Evolutionary conservation across 2,329 filamentous ascomycete species (phyloP).

Genomic region (Talaromyces pinophilus): DNA sequence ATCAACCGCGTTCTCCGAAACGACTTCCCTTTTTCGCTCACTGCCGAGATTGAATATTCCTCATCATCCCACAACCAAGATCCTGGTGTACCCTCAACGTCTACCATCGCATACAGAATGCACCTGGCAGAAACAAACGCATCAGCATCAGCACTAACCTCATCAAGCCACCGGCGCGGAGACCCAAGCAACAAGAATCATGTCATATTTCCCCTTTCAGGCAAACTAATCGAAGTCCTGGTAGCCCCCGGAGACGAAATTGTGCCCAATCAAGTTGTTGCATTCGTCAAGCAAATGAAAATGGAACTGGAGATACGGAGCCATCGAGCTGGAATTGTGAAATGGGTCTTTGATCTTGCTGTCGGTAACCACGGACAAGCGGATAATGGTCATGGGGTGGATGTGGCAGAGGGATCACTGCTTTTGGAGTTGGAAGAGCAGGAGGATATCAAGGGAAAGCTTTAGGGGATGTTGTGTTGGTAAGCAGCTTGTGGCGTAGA

Average conservation of each 20-base stretch:
- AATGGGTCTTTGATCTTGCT: neutral
- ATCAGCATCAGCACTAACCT: neutral
- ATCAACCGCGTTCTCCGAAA: neutral
- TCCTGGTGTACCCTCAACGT: neutral
- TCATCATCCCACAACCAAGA: neutral
- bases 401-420: neutral
- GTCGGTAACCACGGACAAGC: neutral
- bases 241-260: neutral
- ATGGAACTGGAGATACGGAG: neutral
- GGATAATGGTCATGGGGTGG: neutral
- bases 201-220: neutral
- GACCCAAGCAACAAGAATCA: neutral
- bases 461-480: neutral
- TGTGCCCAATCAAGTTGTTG: neutral
- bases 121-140: neutral
- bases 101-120: neutral
- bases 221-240: neutral
- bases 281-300: conserved; percentile 1
- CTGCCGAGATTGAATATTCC: neutral
- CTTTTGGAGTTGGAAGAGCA: neutral
- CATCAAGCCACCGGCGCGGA: neutral
- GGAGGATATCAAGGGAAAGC: neutral
- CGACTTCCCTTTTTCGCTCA: neutral
- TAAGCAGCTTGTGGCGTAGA: neutral
- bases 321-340: neutral